Conservation (phyloP, 805 yeast species). For the Zygotorulaspora chibaensis region DNA sequence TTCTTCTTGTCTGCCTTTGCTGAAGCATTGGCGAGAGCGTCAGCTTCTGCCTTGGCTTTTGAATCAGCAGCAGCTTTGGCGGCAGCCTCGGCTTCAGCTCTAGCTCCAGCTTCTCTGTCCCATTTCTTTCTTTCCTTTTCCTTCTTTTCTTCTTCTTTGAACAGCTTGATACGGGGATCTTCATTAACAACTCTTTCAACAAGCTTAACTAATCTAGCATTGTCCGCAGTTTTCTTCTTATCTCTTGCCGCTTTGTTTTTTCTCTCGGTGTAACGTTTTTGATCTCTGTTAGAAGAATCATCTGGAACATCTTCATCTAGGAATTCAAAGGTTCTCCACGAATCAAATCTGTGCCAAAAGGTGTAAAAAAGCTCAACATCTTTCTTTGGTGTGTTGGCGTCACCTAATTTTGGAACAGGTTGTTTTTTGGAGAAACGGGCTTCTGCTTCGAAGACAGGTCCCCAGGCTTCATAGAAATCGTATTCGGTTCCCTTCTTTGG, state of each 20-base stretch:
- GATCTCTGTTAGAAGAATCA: conserved; percentile 98
- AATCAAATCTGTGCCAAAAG: conserved; percentile 91
- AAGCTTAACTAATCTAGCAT: conserved; percentile 76
- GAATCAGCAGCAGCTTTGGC: conserved; percentile 86
- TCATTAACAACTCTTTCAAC: conserved; percentile 84
- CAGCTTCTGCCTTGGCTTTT: conserved; percentile 71
- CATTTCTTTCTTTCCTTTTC: conserved; percentile 93
- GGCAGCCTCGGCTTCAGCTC: conserved; percentile 94
- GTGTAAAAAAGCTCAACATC: conserved; percentile 85
- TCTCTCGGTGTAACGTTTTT: conserved; percentile 97
- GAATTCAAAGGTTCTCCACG: conserved; percentile 98
- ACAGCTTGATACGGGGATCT: conserved; percentile 91
- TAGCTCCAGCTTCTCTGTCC: conserved; percentile 97
- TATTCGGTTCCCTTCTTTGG: conserved; percentile 62
- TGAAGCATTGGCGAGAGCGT: conserved; percentile 54
- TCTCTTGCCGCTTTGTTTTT: conserved; percentile 95
- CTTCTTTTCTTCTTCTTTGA: conserved; percentile 90
- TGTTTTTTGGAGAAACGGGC: conserved; percentile 87
- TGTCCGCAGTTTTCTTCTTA: conserved; percentile 97
- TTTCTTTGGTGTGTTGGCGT: conserved; percentile 58
- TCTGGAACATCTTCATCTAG: conserved; percentile 99
- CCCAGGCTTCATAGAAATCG: conserved; percentile 91
- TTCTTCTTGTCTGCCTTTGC: conserved; percentile 81
- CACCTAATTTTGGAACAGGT: conserved; percentile 84
- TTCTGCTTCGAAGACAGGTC: conserved; percentile 85